Conservation (phyloP, 1,139 yeast genomes). For the Nematodospora anomalae region DNA sequence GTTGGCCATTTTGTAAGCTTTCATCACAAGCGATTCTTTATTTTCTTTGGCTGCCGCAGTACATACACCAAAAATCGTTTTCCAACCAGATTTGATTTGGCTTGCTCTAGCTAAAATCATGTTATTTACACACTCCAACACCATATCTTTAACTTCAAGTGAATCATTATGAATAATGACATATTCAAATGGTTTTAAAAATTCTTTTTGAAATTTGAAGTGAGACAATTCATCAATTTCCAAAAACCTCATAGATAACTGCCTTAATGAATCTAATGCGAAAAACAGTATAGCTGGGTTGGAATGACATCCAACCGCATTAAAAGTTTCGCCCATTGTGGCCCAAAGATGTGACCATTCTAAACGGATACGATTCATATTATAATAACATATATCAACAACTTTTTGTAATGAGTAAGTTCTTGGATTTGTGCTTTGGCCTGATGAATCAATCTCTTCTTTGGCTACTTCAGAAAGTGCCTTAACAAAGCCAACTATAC, state of each 20-base stretch:
- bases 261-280: conserved; percentile 92
- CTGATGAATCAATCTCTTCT: conserved; percentile 91
- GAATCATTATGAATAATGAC: conserved; percentile 68
- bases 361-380: conserved; percentile 92
- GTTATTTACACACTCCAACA: conserved; percentile 83
- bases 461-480: conserved; percentile 85
- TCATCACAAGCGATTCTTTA: conserved; percentile 58
- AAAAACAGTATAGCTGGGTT: conserved; percentile 80
- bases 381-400: conserved; percentile 96
- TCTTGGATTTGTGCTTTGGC: conserved; percentile 79
- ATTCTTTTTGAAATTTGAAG: conserved; percentile 93
- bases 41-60: conserved; percentile 60
- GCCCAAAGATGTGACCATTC: conserved; percentile 98
- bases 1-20: conserved; percentile 63
- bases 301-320: conserved; percentile 76
- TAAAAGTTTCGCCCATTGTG: conserved; percentile 88
- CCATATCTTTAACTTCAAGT: conserved; percentile 81
- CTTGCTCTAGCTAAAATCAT: conserved; percentile 77
- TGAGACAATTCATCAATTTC: conserved; percentile 93
- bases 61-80: conserved; percentile 78
- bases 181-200: conserved; percentile 86
- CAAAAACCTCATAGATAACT: conserved; percentile 86
- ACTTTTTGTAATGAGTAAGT: conserved; percentile 91
- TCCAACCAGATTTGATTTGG: conserved; percentile 92
- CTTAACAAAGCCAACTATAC: conserved; percentile 81